Evolutionary conservation across 768 basidiomycete genomes (phyloP).

Genomic region (Kwoniella pini): DNA sequence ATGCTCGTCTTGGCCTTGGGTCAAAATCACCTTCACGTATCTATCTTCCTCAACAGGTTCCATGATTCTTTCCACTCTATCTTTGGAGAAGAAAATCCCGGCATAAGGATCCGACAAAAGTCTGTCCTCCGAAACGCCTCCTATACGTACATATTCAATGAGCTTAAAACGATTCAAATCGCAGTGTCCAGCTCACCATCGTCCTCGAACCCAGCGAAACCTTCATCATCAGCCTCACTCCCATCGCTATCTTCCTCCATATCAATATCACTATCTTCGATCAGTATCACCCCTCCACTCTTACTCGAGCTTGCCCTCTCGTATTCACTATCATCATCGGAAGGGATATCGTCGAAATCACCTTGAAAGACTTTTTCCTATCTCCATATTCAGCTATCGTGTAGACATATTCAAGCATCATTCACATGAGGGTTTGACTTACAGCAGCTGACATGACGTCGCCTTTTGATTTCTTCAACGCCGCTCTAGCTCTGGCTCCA

Average conservation of each 20-base stretch:
- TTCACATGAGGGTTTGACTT: neutral
- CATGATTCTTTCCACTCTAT: slow-evolving; percentile 84
- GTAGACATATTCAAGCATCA: too few species aligned
- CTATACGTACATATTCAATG: neutral
- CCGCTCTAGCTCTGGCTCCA: slow-evolving; percentile 74
- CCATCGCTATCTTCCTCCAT: slow-evolving; percentile 53
- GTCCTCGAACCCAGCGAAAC: slow-evolving; percentile 35
- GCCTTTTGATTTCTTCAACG: slow-evolving; percentile 69
- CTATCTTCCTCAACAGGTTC: slow-evolving; percentile 83
- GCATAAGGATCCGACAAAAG: slow-evolving; percentile 83
- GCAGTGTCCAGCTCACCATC: slow-evolving; percentile 61
- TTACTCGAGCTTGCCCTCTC: neutral
- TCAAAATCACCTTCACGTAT: slow-evolving; percentile 57
- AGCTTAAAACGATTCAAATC: too few species aligned
- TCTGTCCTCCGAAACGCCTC: slow-evolving; percentile 45
- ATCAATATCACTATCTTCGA: neutral
- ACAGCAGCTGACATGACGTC: slow-evolving; percentile 94
- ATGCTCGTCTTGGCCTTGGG: slow-evolving; percentile 43
- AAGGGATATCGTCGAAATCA: slow-evolving; percentile 72
- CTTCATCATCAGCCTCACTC: slow-evolving; percentile 56
- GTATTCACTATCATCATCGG: slow-evolving; percentile 54
- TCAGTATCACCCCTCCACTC: neutral
- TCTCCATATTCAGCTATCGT: too few species aligned
- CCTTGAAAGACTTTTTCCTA: slow-evolving; percentile 59
- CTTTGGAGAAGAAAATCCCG: slow-evolving; percentile 93